Conservation (phyloP, 306 rosid genomes). For the Castanospermum australe region DNA sequence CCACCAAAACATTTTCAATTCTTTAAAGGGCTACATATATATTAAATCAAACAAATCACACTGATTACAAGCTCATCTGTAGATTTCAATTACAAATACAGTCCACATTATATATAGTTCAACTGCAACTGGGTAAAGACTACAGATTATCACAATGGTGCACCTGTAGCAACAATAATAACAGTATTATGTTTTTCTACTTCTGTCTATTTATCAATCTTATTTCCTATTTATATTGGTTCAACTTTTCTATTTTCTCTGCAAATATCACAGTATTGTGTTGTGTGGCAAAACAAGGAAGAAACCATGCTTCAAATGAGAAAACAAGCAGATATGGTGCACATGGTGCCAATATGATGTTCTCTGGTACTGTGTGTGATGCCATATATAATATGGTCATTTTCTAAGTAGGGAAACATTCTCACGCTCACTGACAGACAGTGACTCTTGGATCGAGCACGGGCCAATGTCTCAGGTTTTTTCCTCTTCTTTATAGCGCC, state of each 20-base stretch:
- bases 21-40: neutral
- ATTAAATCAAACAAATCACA: neutral
- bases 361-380: neutral
- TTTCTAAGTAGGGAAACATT: constrained; percentile 43
- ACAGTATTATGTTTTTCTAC: neutral
- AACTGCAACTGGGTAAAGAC: neutral
- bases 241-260: neutral
- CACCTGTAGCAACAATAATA: neutral
- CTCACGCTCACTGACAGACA: constrained; percentile 83
- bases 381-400: constrained; percentile 6
- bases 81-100: neutral
- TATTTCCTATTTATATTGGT: neutral
- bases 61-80: neutral
- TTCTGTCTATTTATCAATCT: neutral
- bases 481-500: constrained; percentile 41
- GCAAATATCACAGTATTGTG: neutral
- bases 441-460: constrained; percentile 66
- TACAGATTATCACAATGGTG: neutral
- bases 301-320: constrained; percentile 1
- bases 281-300: neutral
- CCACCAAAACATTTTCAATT: constrained; percentile 19
- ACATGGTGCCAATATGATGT: constrained; percentile 12
- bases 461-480: neutral
- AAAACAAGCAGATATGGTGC: constrained; percentile 10
- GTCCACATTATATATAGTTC: neutral